A percentile compares a stretch with the other conserved stretches of the same genome.
Evolutionary conservation across 805 yeast genomes (phyloP).

Genomic region (Myxozyma lipomycoides): DNA sequence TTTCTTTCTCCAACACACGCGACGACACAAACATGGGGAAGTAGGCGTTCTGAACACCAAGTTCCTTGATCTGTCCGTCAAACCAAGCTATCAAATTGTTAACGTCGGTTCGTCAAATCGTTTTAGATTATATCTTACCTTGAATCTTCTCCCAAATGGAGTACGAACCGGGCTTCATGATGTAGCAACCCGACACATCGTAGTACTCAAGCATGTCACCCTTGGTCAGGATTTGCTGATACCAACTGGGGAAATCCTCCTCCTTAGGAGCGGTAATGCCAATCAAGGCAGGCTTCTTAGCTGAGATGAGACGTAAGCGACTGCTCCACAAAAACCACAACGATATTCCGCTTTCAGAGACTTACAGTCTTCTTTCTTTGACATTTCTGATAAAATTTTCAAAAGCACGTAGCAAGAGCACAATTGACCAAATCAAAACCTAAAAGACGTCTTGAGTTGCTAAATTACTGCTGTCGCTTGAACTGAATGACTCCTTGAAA

Average conservation of each 20-base stretch:
- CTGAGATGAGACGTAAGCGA: not conserved
- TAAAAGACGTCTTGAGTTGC: too few relatives aligned
- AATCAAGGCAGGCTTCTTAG: conserved; percentile 53
- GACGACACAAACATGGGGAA: conserved; percentile 98
- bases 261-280: conserved; percentile 95
- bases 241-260: conserved; percentile 94
- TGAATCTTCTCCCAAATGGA: conserved; percentile 93
- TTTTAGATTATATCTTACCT: conserved; percentile 6
- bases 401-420: too few relatives aligned
- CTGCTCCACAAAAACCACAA: too few relatives aligned
- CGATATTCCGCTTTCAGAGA: too few relatives aligned
- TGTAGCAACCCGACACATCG: conserved; percentile 98
- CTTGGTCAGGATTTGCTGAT: conserved; percentile 90
- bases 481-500: too few relatives aligned
- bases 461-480: too few relatives aligned
- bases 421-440: too few relatives aligned
- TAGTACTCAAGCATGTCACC: conserved; percentile 98
- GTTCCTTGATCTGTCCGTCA: conserved; percentile 68
- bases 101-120: not conserved
- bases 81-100: conserved; percentile 52
- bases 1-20: conserved; percentile 90
- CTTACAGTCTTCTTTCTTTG: not conserved
- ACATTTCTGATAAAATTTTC: too few relatives aligned
- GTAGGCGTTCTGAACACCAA: conserved; percentile 92
- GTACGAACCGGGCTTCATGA: conserved; percentile 93